A percentile compares a stretch with the other conserved stretches of the same genome.
Conservation (phyloP, 2,329 filamentous ascomycete species). For the Nemania sp. region DNA sequence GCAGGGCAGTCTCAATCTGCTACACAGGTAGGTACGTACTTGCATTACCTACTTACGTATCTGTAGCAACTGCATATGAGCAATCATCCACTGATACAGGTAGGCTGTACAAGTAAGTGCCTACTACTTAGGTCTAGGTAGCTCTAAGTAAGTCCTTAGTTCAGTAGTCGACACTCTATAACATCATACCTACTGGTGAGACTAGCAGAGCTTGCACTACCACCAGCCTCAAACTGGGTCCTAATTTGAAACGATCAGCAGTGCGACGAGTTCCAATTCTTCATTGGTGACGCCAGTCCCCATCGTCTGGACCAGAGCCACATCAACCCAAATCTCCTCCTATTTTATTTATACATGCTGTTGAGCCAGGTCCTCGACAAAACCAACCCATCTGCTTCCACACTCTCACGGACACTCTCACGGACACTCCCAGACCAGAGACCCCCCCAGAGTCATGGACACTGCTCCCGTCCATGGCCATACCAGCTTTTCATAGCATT, state of each 20-base stretch:
- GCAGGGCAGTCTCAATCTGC: background rate
- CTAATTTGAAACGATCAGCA: conserved; percentile 19
- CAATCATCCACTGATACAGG: too few relatives aligned
- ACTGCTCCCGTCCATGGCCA: conserved; percentile 1
- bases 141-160: too few relatives aligned
- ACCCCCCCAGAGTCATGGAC: conserved; percentile 10
- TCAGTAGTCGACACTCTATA: too few relatives aligned
- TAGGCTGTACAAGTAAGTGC: too few relatives aligned
- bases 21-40: too few relatives aligned
- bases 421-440: background rate
- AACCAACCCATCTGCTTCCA: background rate
- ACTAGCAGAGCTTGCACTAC: too few relatives aligned
- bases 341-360: conserved; percentile 15
- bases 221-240: background rate
- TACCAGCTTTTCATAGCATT: conserved; percentile 11
- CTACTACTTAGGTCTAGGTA: too few relatives aligned
- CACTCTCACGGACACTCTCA: background rate
- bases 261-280: background rate
- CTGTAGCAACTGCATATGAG: too few relatives aligned
- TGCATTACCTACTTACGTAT: too few relatives aligned
- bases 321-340: conserved; percentile 8
- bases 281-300: conserved; percentile 1
- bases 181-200: too few relatives aligned
- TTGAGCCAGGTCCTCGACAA: background rate
- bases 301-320: background rate